Evolutionary conservation across 352 stramenopile species (phyloP).

Genomic region (Phytophthora cryptogea): DNA sequence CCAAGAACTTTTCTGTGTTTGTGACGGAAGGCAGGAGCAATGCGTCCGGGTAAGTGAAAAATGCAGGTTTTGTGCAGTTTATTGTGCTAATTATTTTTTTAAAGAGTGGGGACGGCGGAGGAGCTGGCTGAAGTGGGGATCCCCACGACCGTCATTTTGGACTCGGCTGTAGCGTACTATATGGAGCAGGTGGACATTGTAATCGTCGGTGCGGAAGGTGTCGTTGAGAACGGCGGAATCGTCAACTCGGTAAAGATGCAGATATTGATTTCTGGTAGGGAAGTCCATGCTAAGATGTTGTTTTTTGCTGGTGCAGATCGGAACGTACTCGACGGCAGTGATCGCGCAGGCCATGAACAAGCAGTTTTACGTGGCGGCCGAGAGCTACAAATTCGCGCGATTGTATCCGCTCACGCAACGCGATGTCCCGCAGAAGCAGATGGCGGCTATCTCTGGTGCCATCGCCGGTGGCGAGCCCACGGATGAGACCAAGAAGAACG

Average conservation of each 20-base stretch:
- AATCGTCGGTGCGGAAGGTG: conserved; percentile 95
- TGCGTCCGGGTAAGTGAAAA: conserved; percentile 74
- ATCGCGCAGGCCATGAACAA: conserved; percentile 96
- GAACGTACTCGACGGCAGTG: conserved; percentile 94
- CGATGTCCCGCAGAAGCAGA: conserved; percentile 90
- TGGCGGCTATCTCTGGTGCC: conserved; percentile 43
- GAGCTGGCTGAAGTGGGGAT: conserved; percentile 89
- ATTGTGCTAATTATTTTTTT: conserved; percentile 10
- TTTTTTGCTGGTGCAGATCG: conserved; percentile 76
- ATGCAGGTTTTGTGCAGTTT: conserved; percentile 7
- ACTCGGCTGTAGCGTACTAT: conserved; percentile 95
- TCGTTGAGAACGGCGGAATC: conserved; percentile 97
- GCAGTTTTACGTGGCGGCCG: conserved; percentile 97
- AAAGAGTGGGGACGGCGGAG: conserved; percentile 69
- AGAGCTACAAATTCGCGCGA: conserved; percentile 99
- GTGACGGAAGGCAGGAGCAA: conserved; percentile 94
- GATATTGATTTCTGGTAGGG: conserved; percentile 2
- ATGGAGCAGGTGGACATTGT: conserved; percentile 97
- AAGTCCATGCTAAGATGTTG: no score
- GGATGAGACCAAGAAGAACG: conserved; percentile 46
- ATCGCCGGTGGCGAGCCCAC: conserved; percentile 32
- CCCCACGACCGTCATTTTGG: conserved; percentile 94
- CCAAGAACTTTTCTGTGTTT: conserved; percentile 94
- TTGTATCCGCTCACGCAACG: conserved; percentile 97
- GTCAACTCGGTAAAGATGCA: conserved; percentile 93